Evolutionary conservation across 2,329 filamentous ascomycete genomes (phyloP), one percentile per base, ranked within the genome.

Genomic region (Calonectria pseudoturangicola): DNA sequence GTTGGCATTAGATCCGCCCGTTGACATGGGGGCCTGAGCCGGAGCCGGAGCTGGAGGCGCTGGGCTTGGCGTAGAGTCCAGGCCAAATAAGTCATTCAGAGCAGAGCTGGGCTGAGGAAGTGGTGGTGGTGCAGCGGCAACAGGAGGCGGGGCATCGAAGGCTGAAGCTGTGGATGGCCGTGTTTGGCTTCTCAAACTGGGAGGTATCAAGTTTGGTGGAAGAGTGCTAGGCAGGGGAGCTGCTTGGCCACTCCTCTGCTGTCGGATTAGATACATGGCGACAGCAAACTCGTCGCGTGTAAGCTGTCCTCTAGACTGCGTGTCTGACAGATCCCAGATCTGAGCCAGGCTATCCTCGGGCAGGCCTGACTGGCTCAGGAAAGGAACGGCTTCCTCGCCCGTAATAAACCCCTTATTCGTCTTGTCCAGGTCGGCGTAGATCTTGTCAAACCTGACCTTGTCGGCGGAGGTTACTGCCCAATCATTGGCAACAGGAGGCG

Each of bases 251-350:
- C 90, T 93, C 67, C 96, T 91, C 83, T 98, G 96, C 82, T 98
- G 94, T 73, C 96, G 92, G 79, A 99, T 98, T 64, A 99, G 88
- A 82, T 97, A 97, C 96, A 99, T 98, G 66, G 97, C 96, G 58
- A 99, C 95, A 0, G 97, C 95, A 82, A 99, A 99, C 79, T 98
- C 96, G 77, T 99, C 97, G 78, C 91, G 92, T 58, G 90, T 95
- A 70, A 99, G 87, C 70, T 93, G 93, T 13, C 97, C 97, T 77
- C 96, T 94, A 9, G 95, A 97, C 81, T 95, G 95, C 84, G 98
- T 95, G 84, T 99, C 97, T 16, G 97, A 93, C 36, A 99, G 90
- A 83, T 99, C 97, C 97, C 97, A 99, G 75, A 99, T 98, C 79
- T 97, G 94, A 36, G 97, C 97, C 66, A 99, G 88, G 12, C 91